Conservation (phyloP, 441 rosid genomes). For the California macrophylla region DNA sequence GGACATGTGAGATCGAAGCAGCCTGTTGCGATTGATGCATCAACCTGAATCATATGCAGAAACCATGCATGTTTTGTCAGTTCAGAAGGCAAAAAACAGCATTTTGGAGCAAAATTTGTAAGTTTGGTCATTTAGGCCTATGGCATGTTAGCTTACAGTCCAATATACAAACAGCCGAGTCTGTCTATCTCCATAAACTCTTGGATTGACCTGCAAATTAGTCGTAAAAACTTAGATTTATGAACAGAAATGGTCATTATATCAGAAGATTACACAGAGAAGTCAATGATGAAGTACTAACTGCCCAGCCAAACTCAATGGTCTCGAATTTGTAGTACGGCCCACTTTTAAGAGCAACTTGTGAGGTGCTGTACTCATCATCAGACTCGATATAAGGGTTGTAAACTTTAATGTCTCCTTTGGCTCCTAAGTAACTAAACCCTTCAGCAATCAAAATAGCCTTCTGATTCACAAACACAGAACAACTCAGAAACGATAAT, state of each 20-base stretch:
- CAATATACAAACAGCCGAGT: constrained; percentile 51
- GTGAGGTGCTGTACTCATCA: constrained; percentile 45
- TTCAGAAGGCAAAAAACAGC: background rate
- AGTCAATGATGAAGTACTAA: constrained; percentile 12
- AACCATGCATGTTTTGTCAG: background rate
- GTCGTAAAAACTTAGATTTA: background rate
- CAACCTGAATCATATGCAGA: constrained; percentile 29
- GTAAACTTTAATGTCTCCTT: constrained; percentile 57
- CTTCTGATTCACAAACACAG: constrained; percentile 24
- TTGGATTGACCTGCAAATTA: constrained; percentile 52
- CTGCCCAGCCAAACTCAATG: constrained; percentile 66
- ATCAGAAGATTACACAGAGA: background rate
- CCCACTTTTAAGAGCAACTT: constrained; percentile 41
- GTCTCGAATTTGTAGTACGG: constrained; percentile 38
- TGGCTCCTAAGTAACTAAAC: constrained; percentile 40
- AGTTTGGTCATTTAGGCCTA: background rate
- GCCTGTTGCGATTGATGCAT: constrained; percentile 44
- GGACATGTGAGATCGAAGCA: constrained; percentile 67
- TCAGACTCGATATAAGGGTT: constrained; percentile 48
- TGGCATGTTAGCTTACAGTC: constrained; percentile 40
- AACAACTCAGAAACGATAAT: background rate
- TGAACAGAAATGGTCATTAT: background rate
- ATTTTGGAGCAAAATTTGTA: background rate
- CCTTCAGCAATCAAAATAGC: constrained; percentile 46
- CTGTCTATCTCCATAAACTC: constrained; percentile 42